phyloP scores from a whole-genome alignment of 2,329 filamentous ascomycete species.

The Fusarium algeriense region DNA sequence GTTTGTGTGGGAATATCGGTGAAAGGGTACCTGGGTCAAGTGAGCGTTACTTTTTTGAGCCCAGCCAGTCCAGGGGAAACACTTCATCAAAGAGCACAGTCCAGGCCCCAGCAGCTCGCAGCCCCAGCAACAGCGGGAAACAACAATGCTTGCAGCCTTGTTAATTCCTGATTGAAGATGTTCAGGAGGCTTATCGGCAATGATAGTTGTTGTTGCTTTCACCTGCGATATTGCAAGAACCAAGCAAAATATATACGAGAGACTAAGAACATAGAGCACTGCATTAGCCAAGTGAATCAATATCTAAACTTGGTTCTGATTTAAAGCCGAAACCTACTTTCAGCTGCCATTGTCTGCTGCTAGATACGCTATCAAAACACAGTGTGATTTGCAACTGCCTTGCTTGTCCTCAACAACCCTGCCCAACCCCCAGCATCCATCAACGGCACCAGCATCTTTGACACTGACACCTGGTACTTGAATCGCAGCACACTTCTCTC shows the following conservation, averaged over 20 bases:
- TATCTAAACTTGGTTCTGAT: constrained; percentile 12
- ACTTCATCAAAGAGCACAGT: constrained; percentile 12
- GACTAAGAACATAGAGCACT: background rate
- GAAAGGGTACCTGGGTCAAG: constrained; percentile 37
- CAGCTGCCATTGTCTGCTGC: constrained; percentile 26
- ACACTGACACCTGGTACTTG: constrained; percentile 37
- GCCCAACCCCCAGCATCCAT: constrained; percentile 36
- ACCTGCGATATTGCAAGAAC: background rate
- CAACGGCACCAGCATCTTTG: constrained; percentile 11
- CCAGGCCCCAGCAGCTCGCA: constrained; percentile 37
- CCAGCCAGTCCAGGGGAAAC: constrained; percentile 28
- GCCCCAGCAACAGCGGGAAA: constrained; percentile 41
- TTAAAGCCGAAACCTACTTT: constrained; percentile 15
- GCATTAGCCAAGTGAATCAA: constrained; percentile 5
- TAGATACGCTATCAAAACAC: constrained; percentile 36
- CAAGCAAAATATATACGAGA: constrained; percentile 1
- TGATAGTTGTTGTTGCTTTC: background rate
- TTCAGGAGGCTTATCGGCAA: constrained; percentile 13
- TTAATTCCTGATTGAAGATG: constrained; percentile 9
- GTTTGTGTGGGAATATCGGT: constrained; percentile 13
- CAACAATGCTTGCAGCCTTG: constrained; percentile 31
- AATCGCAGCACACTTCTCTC: constrained; percentile 1
- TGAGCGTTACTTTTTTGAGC: constrained; percentile 22
- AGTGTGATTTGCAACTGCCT: constrained; percentile 30
- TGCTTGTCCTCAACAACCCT: constrained; percentile 38